Base-by-base conservation (phyloP, 345 rosid species). In the Conringia planisiliqua region DNA sequence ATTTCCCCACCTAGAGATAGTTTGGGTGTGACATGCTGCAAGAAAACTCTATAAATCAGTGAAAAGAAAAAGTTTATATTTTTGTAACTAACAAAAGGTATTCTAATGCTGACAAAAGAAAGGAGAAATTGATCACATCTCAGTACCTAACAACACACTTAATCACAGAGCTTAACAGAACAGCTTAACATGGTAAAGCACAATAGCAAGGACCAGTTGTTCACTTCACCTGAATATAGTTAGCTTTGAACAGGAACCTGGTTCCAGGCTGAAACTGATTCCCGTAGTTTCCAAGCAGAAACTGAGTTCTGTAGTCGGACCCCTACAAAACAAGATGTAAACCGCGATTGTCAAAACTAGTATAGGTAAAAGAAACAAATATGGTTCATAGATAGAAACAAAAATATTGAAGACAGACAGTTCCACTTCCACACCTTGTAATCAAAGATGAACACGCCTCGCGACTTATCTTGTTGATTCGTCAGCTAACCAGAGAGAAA, bases 1-100 rank as follows among this genome's bases (percentile, higher is more conserved):
- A 87, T 83, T 83, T 94, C 97, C 65, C 89, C 93, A 42, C 96
- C 98, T 83, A 94, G 68, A 71, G 98, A 85, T 50, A 94, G 60
- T 42, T 81, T 78, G 3, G 83, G 89, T 26, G 93, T 87, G 79
- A 91, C 90, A 78, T 86, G 86, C 98, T 94, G 85, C 83, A 84
- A 64, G 59, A 3, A 56, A 79, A 11, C 30, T 56, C 30, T 29
- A 74, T 3, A 35, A 40, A 10, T 36, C 50, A 64, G 30, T 32
- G 71, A 32, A 35, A 20, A 57, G 55, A 54, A 39, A 55, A 17
- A 26, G 7, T 51, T 22, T 2, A 18, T 18, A 48, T 48, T 47
- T 17, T 47, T 2, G 13, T 47, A 65, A 48, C 27, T 4, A 66
- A 35, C 6, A 14, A 36, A 20, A 66, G 71, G 26, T 48, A 18